These are phyloP conservation scores for Cladosporium velox DNA, from an alignment of 2,329 filamentous ascomycete genomes.

Conservation along the genomic window DNA sequence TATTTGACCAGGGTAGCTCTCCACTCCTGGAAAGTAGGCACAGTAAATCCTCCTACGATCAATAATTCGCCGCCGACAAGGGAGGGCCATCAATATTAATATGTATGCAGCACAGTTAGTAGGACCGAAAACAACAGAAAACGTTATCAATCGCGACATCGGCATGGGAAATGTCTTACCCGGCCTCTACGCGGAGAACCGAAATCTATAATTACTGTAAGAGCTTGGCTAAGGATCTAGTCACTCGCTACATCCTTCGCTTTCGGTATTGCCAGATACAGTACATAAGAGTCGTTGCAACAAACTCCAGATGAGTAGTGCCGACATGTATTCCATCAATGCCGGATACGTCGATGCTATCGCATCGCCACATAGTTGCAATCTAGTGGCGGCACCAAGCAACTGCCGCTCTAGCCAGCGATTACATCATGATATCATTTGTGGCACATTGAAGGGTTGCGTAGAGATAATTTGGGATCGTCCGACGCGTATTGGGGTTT, in stretches of 20 bases:
- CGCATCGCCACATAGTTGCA: not conserved
- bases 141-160: slow-evolving; percentile 18
- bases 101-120: not conserved
- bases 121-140: slow-evolving; percentile 18
- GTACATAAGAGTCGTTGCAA: not conserved
- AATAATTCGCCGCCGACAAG: not conserved
- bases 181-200: slow-evolving; percentile 1
- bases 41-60: not conserved
- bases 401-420: slow-evolving; percentile 8
- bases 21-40: not conserved
- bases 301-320: not conserved
- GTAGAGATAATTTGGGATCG: not conserved
- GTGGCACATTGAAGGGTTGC: not conserved
- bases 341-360: not conserved
- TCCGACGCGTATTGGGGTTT: not conserved
- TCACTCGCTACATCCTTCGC: slow-evolving; percentile 1
- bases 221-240: slow-evolving; percentile 5
- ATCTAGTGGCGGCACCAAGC: not conserved
- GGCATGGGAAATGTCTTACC: slow-evolving; percentile 18
- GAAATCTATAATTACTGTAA: slow-evolving; percentile 13
- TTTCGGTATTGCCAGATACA: not conserved
- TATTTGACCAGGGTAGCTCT: not conserved
- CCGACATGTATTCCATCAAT: not conserved
- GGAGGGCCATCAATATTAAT: not conserved
- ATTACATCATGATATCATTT: slow-evolving; percentile 15